These are phyloP conservation scores for Phytopythium ostracodes DNA, from an alignment of 352 stramenopile genomes.

Conservation along the genomic window DNA sequence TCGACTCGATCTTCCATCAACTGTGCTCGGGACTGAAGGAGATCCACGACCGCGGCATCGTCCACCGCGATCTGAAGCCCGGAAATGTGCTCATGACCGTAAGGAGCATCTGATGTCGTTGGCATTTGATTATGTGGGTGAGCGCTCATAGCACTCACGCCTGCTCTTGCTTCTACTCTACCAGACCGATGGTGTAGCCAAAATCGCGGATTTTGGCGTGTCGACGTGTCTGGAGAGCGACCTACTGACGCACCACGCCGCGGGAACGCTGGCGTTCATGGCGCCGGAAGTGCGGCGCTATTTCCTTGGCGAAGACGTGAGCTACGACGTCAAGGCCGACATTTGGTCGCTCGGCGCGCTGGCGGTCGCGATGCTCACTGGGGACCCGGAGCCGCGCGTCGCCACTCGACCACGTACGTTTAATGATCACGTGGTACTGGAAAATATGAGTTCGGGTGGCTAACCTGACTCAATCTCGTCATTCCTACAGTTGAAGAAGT, in stretches of 20 bases:
- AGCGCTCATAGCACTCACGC: background rate
- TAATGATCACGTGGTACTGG: background rate
- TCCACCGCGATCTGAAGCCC: conserved; percentile 80
- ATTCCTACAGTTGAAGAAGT: conserved; percentile 51
- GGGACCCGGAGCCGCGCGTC: conserved; percentile 59
- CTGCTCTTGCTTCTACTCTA: background rate
- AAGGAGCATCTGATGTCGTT: background rate
- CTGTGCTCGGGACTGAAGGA: conserved; percentile 62
- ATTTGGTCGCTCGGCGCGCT: conserved; percentile 81
- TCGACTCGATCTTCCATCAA: conserved; percentile 60
- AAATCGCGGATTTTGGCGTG: conserved; percentile 84
- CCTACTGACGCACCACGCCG: conserved; percentile 66
- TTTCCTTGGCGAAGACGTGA: conserved; percentile 66
- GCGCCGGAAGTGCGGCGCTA: conserved; percentile 72
- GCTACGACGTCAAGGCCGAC: conserved; percentile 64
- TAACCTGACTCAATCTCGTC: too few relatives aligned
- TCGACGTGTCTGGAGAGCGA: conserved; percentile 74
- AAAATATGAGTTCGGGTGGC: background rate
- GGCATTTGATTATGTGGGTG: background rate
- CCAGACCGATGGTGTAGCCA: conserved; percentile 57
- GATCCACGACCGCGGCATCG: conserved; percentile 60
- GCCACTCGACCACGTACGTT: conserved; percentile 52
- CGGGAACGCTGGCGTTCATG: conserved; percentile 79
- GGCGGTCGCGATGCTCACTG: conserved; percentile 64
- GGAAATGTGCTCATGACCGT: conserved; percentile 74